A percentile compares a stretch with the other conserved stretches of the same genome.
Evolutionary conservation across 169 alveolate genomes (phyloP).

Genomic region (Plasmodium falciparum): DNA sequence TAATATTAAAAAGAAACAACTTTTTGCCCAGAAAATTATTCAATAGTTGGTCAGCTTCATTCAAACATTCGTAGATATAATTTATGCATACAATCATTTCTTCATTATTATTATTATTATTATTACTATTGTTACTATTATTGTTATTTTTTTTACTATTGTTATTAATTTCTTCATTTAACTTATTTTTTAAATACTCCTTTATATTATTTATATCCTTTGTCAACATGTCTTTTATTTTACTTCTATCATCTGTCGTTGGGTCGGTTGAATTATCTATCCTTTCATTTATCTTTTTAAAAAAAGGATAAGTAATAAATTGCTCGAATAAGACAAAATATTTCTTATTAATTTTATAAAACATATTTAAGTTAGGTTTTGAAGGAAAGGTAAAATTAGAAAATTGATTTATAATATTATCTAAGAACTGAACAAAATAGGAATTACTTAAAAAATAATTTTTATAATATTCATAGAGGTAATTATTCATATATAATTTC

Average conservation of each 20-base stretch:
- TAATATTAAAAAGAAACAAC: conserved; percentile 50
- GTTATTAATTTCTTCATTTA: background rate
- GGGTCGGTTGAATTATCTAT: too few relatives aligned
- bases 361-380: conserved; percentile 49
- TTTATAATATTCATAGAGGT: conserved; percentile 13
- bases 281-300: background rate
- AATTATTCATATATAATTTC: background rate
- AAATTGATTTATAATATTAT: conserved; percentile 17
- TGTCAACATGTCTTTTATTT: background rate
- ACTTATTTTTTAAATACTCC: conserved; percentile 10
- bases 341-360: conserved; percentile 33
- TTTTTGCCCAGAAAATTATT: conserved; percentile 17
- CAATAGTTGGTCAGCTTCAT: conserved; percentile 34
- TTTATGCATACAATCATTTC: conserved; percentile 2
- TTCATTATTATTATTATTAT: too few relatives aligned
- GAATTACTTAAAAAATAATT: conserved; percentile 29
- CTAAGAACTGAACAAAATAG: conserved; percentile 24
- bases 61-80: conserved; percentile 12
- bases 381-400: conserved; percentile 13
- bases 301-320: conserved; percentile 4
- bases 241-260: background rate
- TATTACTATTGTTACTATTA: too few relatives aligned
- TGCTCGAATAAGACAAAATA: conserved; percentile 34
- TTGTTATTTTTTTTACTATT: background rate
- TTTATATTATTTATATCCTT: conserved; percentile 13